Evolutionary conservation across 2,329 filamentous ascomycete species (phyloP).

Genomic region (Ustulina deusta): DNA sequence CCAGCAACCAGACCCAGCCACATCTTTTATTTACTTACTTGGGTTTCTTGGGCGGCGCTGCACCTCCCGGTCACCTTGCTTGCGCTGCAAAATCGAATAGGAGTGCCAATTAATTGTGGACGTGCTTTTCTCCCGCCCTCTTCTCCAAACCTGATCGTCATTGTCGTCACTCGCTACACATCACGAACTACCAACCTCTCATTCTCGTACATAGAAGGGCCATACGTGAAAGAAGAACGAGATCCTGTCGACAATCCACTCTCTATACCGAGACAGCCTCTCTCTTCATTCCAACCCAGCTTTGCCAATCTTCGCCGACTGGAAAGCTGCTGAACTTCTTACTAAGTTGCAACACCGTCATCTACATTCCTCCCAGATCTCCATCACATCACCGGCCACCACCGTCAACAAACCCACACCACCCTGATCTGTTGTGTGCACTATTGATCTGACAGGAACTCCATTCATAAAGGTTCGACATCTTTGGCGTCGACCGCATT

Average conservation of each 20-base stretch:
- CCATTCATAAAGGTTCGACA: conserved; percentile 33
- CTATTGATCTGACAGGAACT: conserved; percentile 47
- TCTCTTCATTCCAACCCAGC: conserved; percentile 43
- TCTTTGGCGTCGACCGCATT: conserved; percentile 36
- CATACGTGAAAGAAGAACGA: conserved; percentile 41
- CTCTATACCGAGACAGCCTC: conserved; percentile 41
- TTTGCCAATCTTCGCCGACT: conserved; percentile 36
- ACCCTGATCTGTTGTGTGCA: conserved; percentile 36
- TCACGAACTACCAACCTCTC: conserved; percentile 40
- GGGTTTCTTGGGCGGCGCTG: conserved; percentile 29
- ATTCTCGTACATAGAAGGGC: conserved; percentile 42
- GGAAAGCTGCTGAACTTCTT: conserved; percentile 46
- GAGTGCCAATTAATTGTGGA: conserved; percentile 47
- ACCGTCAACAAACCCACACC: conserved; percentile 30
- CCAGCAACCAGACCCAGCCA: conserved; percentile 49
- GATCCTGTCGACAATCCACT: conserved; percentile 45
- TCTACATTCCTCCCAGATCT: conserved; percentile 34
- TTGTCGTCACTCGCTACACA: conserved; percentile 37
- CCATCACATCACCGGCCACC: conserved; percentile 22
- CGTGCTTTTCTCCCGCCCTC: conserved; percentile 27
- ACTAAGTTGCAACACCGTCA: conserved; percentile 49
- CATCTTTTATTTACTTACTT: conserved; percentile 51
- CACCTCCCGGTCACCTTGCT: conserved; percentile 31
- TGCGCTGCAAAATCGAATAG: conserved; percentile 42
- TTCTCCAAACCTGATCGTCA: conserved; percentile 25